These are phyloP conservation scores for Chytriomyces sp. DNA, from an alignment of 192 early-diverging fungal species.

Conservation along the genomic window DNA sequence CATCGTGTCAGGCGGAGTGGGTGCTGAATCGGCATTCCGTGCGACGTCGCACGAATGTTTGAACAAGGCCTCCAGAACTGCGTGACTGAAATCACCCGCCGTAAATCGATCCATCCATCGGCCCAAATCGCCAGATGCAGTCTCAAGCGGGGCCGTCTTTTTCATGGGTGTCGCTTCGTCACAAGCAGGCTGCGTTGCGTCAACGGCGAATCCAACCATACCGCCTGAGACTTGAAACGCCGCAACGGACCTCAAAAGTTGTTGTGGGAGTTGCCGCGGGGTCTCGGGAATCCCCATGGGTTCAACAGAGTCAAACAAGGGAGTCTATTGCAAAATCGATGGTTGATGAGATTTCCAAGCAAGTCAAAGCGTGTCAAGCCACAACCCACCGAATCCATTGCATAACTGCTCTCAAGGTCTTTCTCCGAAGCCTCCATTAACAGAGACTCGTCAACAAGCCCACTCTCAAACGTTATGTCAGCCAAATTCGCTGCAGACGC, in stretches of 20 bases:
- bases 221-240: background rate
- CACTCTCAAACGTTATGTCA: slow-evolving; percentile 15
- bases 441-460: slow-evolving; percentile 3
- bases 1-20: no score
- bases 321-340: background rate
- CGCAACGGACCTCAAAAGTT: no score
- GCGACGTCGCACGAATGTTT: no score
- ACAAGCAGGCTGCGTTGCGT: background rate
- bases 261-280: background rate
- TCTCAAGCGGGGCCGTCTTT: background rate
- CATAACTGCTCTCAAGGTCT: background rate
- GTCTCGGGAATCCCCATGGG: background rate
- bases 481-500: slow-evolving; percentile 8
- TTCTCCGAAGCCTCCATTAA: background rate
- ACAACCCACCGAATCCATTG: background rate
- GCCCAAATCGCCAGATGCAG: background rate
- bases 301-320: background rate
- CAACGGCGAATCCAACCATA: background rate
- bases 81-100: background rate
- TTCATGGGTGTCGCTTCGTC: background rate
- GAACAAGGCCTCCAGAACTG: background rate
- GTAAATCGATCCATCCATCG: background rate
- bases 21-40: no score
- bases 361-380: no score
- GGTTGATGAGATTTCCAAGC: no score